phyloP scores from a whole-genome alignment of 2,329 filamentous ascomycete genomes.

The Botryotinia globosa region DNA sequence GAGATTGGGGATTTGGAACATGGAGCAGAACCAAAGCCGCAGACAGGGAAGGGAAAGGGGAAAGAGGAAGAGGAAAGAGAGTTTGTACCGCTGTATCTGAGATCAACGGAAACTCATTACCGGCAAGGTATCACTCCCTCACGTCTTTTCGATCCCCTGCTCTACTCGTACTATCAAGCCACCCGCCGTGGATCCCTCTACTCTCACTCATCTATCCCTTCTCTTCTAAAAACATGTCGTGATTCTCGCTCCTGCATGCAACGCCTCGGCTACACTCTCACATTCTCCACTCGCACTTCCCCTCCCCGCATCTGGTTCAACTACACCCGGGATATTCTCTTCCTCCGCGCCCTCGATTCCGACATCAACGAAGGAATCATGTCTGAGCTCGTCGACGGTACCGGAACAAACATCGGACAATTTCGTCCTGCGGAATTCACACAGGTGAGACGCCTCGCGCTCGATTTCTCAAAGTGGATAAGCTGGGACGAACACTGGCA shows the following conservation, averaged over 20 bases:
- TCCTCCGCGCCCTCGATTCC: background rate
- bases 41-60: rapidly evolving
- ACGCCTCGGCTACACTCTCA: background rate
- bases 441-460: background rate
- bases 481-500: background rate
- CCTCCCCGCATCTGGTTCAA: background rate
- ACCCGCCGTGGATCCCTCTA: background rate
- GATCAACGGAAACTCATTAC: background rate
- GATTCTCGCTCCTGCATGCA: background rate
- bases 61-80: background rate
- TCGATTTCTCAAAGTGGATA: background rate
- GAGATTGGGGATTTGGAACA: background rate
- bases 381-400: background rate
- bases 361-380: background rate
- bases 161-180: background rate
- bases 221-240: background rate
- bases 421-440: background rate
- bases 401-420: background rate
- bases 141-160: rapidly evolving
- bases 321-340: background rate
- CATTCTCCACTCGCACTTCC: background rate
- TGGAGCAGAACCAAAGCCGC: background rate
- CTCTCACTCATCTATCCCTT: background rate
- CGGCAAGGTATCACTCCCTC: background rate
- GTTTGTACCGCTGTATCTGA: background rate